These are phyloP conservation scores for Solanum tarapatanum DNA, from an alignment of 257 asterid species.

Conservation along the genomic window DNA sequence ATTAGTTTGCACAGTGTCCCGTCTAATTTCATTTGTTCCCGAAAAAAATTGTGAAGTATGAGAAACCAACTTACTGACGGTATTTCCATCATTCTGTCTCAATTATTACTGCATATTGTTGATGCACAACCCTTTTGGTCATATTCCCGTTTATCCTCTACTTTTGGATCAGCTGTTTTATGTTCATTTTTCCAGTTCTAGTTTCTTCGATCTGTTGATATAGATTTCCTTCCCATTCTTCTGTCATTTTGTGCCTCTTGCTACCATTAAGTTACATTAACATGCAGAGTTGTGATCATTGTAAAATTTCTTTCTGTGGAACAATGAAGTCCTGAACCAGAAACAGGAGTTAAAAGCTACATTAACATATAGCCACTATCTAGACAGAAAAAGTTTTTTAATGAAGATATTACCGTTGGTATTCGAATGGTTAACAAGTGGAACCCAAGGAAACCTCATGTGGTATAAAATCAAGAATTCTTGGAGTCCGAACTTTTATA, in stretches of 20 bases:
- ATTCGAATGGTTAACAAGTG: neutral
- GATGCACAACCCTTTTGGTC: neutral
- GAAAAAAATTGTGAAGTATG: neutral
- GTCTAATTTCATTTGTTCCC: neutral
- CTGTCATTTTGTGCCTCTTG: neutral
- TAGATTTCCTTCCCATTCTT: neutral
- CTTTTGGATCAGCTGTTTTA: neutral
- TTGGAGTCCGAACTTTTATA: neutral
- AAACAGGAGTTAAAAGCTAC: neutral
- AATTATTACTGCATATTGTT: neutral
- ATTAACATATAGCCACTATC: neutral
- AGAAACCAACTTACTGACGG: neutral
- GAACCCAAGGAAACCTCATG: neutral
- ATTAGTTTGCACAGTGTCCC: neutral
- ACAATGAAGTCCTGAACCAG: neutral
- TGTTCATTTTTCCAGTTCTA: neutral
- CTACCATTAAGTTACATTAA: neutral
- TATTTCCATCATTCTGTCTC: neutral
- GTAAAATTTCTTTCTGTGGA: neutral
- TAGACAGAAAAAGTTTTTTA: neutral
- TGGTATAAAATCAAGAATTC: neutral
- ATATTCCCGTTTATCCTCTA: neutral
- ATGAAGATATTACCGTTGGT: neutral
- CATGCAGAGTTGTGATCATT: neutral
- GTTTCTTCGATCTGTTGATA: neutral